Evolutionary conservation across 2,329 filamentous ascomycete species (phyloP), one percentile per base, ranked within the genome.

Genomic region (Podosphaera fusca): DNA sequence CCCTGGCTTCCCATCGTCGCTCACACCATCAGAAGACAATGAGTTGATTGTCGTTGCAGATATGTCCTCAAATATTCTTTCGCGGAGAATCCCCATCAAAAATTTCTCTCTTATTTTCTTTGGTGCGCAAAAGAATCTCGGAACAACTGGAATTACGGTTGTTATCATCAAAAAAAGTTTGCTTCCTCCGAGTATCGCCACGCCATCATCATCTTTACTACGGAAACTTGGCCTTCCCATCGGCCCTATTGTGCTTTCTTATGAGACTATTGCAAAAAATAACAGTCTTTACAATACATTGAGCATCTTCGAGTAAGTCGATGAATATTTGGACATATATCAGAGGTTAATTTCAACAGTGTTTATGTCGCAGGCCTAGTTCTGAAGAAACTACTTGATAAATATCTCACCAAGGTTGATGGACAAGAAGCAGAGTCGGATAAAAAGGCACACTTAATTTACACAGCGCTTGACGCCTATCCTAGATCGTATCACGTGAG

Each of bases 271-370:
- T 62, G 83, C 85, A 46, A 94, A 94, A 75, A 94, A 94, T 72
- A 92, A 94, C 73, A 92, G 85, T 63, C 76, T 96, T 34, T 96
- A 96, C 74, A 96, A 96, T 71, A 96, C 90, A 0, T 73, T 96
- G 9, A 89, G 87, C 65, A 94, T 96, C 65, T 95, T 96, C 65
- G 89, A 67, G 78, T 80, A 69, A 66, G 76, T 60, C 12, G n/a
- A 10, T 21, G 5, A 2, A 35, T 21, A n/a, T 10, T n/a, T 14
- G 12, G 3, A 52, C n/a, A n/a, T 31, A 36, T 35, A 21, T 2
- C 30, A 21, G 33, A 50, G 45, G 45, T 50, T 57, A 29, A 55
- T n/a, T 12, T 55, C 34, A 2, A 3, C 56, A 80, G 90, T 68
- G 85, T 95, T 42, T 96, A 84, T 73, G 79, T 95, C 56, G 86